Evolutionary conservation across 148 eudicot genomes (phyloP), one percentile per base, ranked within the genome.

Genomic region (Diospyros kaki): DNA sequence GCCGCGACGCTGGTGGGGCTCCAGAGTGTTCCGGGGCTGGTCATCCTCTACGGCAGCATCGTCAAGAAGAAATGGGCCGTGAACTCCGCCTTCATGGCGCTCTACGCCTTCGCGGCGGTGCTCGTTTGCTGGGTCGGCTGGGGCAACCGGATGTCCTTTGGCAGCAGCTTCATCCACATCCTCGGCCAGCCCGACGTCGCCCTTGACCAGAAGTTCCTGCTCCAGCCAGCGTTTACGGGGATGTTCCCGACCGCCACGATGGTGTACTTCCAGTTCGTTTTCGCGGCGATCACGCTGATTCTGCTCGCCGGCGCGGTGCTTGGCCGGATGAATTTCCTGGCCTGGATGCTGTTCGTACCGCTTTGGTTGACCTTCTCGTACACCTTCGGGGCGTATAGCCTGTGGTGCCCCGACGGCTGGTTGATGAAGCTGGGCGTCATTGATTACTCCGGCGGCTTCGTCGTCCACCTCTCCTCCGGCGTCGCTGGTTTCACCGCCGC

Each of bases 21-120:
- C 46, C 86, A 80, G 8, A 80, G 86, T 44, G 73, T 80, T 1
- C 81, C 84, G 28, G 86, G 84, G 9, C 81, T 84, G 3, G 82
- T 84, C 8, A 78, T 84, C 39, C 75, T 84, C 28, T 84, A 81
- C 55, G 86, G 86, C 4, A 78, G 86, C 83, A 83, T 83, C 3
- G 86, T 83, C 11, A 83, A 83, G 66, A 83, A 80, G 83, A 84
- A 84, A 71, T 83, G 86, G 86, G 86, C 86, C 2, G 81, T 83
- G 38, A 83, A 80, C 73, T 83, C 86, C 8, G 82, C 84, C 39
- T 84, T 84, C 72, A 81, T 84, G 86, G 86, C 84, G n/a, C 82
- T 84, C 40, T 84, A 84, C 70, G 84, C 86, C 69, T 84, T 84
- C 54, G 81, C 86, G 2, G 83, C 86, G 0, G 84, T 78, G 14